Conservation (phyloP, 2,329 filamentous ascomycete genomes). For the Phyllosticta paracitricarpa region DNA sequence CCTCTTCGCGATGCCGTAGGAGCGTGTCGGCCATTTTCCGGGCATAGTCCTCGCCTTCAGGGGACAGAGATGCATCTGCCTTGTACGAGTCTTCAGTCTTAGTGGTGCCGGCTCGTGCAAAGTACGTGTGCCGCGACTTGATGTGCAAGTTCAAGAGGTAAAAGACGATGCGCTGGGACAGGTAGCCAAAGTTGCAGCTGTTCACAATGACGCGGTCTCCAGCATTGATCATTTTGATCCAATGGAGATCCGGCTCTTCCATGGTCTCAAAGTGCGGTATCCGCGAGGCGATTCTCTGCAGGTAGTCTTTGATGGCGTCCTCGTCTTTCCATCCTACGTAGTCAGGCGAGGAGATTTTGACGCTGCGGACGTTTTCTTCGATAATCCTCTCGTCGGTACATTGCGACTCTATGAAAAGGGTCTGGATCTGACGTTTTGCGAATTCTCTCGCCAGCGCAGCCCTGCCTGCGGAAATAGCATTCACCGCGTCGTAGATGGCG, state of each 20-base stretch:
- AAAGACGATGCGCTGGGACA: conserved; percentile 95
- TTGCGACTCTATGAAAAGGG: conserved; percentile 90
- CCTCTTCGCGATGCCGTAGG: conserved; percentile 71
- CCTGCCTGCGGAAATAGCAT: conserved; percentile 74
- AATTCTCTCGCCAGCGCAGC: conserved; percentile 88
- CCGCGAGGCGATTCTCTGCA: conserved; percentile 78
- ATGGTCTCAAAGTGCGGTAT: conserved; percentile 97
- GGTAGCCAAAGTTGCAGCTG: conserved; percentile 91
- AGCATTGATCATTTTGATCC: conserved; percentile 99
- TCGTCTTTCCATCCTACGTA: conserved; percentile 87
- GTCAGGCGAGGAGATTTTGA: conserved; percentile 97
- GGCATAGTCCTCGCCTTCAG: conserved; percentile 64
- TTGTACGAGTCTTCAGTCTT: conserved; percentile 88
- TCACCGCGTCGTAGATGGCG: conserved; percentile 96
- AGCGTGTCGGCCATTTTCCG: conserved; percentile 76
- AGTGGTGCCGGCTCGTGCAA: conserved; percentile 76
- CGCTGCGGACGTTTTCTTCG: conserved; percentile 89
- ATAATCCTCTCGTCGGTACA: conserved; percentile 91
- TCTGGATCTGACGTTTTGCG: conserved; percentile 92
- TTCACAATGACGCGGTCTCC: conserved; percentile 90
- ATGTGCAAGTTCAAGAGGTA: conserved; percentile 97
- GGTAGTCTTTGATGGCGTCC: conserved; percentile 84
- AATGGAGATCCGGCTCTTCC: conserved; percentile 88
- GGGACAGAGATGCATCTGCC: conserved; percentile 73
- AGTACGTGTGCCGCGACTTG: conserved; percentile 88